Base-by-base conservation (phyloP, 495 filamentous ascomycete species). In the Aspergillus sparsus region DNA sequence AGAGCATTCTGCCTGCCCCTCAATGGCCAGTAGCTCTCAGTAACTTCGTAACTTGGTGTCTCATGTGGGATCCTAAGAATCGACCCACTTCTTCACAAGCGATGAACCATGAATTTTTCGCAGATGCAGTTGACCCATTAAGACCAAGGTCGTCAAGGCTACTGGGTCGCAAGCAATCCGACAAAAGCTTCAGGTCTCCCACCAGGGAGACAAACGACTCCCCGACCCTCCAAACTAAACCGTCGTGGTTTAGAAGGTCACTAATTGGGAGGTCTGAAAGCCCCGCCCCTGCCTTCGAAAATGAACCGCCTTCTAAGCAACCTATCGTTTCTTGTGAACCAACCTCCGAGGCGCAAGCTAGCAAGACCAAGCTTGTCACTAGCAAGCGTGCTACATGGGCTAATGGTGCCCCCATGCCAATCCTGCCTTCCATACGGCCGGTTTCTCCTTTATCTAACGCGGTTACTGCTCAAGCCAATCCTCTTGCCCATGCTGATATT, bases 41-140 rank as follows among this genome's bases (percentile, higher is more conserved):
- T 64, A 82, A 92, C 33, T 97, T 99, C 67, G 95, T 99, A 50
- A 98, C 95, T 2, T 97, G 92, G 93, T 99, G 95, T 77, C 75
- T 99, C 60, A 96, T 98, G 94, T 99, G 95, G 95, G 95, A 99
- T 74, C 95, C 95, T 13, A 93, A 92, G 76, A 86, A 78, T 71
- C 82, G 95, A 57, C 95, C 95, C 50, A 99, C 95, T n/a, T 96
- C 93, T 35, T 85, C 87, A 1, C 93, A 98, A 73, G 93, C 95
- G 9, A 74, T 98, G 65, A 87, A 86, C 35, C 95, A 98, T 68
- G 93, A 97, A 63, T 99, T 92, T 74, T 99, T 99, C 69, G 78
- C 82, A n/a, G 95, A 98, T 77, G 95, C 95, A 2, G 84, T 94
- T 31, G 95, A 99, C 71, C 95, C 95, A 18, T 69, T 98, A 32